Percentiles rank a stretch among this genome's conserved stretches.
phyloP scores from a whole-genome alignment of 2,329 filamentous ascomycete genomes.

The Claviceps pusilla region DNA sequence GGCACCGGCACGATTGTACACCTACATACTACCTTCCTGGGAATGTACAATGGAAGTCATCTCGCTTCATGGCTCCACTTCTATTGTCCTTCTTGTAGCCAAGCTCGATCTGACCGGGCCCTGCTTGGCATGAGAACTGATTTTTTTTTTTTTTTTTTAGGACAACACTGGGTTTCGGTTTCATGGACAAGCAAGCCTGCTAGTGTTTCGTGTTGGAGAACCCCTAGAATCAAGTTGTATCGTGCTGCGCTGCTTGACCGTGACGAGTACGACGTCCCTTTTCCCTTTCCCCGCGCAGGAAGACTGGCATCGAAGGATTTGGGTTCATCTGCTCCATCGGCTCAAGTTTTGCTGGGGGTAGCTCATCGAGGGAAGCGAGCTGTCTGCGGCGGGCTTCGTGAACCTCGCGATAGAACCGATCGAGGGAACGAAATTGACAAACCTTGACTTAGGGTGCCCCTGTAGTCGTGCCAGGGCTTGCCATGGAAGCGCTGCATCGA shows the following conservation, averaged over 20 bases:
- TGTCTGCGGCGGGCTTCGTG: neutral
- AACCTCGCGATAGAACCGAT: neutral
- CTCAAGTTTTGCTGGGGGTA: no score
- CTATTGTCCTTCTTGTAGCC: no score
- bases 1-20: no score
- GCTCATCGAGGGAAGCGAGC: neutral
- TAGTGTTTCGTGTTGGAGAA: neutral
- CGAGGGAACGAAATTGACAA: neutral
- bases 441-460: neutral
- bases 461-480: neutral
- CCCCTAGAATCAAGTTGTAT: no score
- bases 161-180: neutral
- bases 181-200: neutral
- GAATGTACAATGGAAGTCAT: neutral
- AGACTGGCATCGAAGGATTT: no score
- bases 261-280: no score
- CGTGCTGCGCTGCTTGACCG: no score
- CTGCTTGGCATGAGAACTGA: neutral
- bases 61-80: no score
- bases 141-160: neutral
- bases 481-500: neutral
- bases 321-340: no score
- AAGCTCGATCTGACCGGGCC: neutral
- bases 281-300: no score
- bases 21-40: no score